Conservation (phyloP, 2,329 filamentous ascomycete species). For the Apiospora hydei region DNA sequence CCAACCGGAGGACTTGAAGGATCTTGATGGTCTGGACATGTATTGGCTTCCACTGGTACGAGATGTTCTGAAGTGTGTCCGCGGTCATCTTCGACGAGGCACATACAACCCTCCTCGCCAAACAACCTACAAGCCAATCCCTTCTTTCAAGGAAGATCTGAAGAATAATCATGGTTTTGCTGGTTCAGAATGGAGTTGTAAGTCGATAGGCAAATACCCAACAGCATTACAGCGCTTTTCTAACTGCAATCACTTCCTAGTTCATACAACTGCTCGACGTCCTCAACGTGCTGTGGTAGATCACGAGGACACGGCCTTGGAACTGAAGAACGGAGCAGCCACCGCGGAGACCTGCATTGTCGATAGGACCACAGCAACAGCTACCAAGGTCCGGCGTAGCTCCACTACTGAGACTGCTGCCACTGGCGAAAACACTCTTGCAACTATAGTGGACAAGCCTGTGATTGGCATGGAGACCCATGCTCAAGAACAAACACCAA, state of each 20-base stretch:
- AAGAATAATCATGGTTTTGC: background rate
- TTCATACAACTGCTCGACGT: conserved; percentile 9
- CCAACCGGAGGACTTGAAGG: conserved; percentile 27
- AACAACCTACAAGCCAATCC: background rate
- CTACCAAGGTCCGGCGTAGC: background rate
- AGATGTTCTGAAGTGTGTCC: conserved; percentile 28
- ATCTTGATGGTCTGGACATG: conserved; percentile 28
- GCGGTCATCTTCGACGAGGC: conserved; percentile 28
- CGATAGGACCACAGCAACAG: conserved; percentile 29
- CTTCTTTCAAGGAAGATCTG: background rate
- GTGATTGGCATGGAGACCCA: too few relatives aligned
- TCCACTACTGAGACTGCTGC: background rate
- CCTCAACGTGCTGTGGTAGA: background rate
- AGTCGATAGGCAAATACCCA: background rate
- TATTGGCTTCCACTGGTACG: conserved; percentile 31
- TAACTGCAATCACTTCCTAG: background rate
- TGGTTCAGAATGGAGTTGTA: conserved; percentile 15
- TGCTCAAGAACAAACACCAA: background rate
- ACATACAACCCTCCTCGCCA: background rate
- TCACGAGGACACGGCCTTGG: background rate
- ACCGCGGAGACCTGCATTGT: conserved; percentile 34
- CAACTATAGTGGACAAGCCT: background rate
- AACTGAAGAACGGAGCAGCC: background rate
- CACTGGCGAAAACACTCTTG: background rate
- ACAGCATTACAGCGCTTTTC: background rate